These are phyloP conservation scores for Gynostemma pentaphyllum DNA, from an alignment of 306 rosid genomes.

Conservation along the genomic window DNA sequence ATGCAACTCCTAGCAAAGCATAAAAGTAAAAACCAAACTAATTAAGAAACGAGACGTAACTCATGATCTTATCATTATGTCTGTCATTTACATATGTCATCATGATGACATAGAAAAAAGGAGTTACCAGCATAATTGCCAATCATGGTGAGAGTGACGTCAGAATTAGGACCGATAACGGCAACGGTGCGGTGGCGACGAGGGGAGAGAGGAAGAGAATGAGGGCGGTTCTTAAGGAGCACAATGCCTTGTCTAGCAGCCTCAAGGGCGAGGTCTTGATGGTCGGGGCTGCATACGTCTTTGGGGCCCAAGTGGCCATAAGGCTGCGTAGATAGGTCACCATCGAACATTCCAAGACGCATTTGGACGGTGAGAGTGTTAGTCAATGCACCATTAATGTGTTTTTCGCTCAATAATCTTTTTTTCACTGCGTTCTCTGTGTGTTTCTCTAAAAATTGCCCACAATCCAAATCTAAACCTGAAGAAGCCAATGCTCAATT, in stretches of 20 bases:
- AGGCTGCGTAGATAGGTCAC: slow-evolving; percentile 34
- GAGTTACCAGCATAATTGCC: slow-evolving; percentile 63
- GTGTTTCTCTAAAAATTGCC: slow-evolving; percentile 54
- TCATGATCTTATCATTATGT: no score
- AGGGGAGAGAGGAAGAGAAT: slow-evolving; percentile 48
- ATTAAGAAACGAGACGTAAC: no score
- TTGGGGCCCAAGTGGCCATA: slow-evolving; percentile 55
- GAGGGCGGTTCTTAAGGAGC: slow-evolving; percentile 56
- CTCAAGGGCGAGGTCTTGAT: slow-evolving; percentile 56
- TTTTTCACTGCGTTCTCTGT: slow-evolving; percentile 49
- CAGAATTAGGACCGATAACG: slow-evolving; percentile 76
- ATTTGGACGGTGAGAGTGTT: slow-evolving; percentile 68
- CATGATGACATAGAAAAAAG: no score
- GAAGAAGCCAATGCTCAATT: neutral
- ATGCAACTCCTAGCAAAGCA: slow-evolving; percentile 41
- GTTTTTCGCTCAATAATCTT: slow-evolving; percentile 42
- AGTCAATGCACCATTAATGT: slow-evolving; percentile 42
- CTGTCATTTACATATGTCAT: no score
- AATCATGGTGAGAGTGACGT: slow-evolving; percentile 53
- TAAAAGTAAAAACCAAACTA: neutral
- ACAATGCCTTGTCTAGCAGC: slow-evolving; percentile 79
- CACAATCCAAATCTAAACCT: slow-evolving; percentile 88
- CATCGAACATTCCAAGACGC: slow-evolving; percentile 90
- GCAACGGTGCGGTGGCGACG: slow-evolving; percentile 46
- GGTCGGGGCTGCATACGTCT: slow-evolving; percentile 58